phyloP scores from a whole-genome alignment of 257 asterid species.

The Fraxinus pennsylvanica region DNA sequence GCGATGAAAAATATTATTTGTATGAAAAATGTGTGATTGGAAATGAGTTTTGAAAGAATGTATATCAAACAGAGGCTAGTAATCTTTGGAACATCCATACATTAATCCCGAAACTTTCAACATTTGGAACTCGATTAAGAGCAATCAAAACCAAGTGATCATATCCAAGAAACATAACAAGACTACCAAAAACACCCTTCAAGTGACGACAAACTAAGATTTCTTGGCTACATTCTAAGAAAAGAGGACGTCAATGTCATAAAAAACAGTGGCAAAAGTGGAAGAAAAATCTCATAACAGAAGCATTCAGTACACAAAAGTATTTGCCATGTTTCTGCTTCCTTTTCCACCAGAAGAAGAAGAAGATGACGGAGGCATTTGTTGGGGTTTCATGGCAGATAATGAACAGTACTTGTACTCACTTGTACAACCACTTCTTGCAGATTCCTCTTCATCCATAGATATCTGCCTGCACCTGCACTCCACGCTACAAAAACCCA shows the following conservation, averaged over 20 bases:
- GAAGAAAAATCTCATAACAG: slow-evolving; percentile 12
- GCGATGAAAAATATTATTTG: too few relatives aligned
- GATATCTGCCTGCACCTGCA: slow-evolving; percentile 88
- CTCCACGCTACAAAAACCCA: slow-evolving; percentile 81
- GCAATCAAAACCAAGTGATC: neutral
- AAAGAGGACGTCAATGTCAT: slow-evolving; percentile 29
- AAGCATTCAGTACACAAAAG: slow-evolving; percentile 49
- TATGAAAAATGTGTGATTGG: too few relatives aligned
- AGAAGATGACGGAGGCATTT: slow-evolving; percentile 25
- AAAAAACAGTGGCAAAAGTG: slow-evolving; percentile 32
- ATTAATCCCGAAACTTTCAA: neutral
- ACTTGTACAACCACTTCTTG: slow-evolving; percentile 29
- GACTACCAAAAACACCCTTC: slow-evolving; percentile 35
- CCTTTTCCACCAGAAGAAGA: slow-evolving; percentile 35
- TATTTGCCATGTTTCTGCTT: slow-evolving; percentile 44
- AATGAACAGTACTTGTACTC: slow-evolving; percentile 46
- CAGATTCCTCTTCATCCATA: slow-evolving; percentile 78
- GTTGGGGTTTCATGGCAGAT: slow-evolving; percentile 36
- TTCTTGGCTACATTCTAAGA: slow-evolving; percentile 26
- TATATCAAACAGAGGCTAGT: neutral
- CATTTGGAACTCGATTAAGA: neutral
- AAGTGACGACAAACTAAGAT: neutral
- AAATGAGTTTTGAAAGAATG: too few relatives aligned
- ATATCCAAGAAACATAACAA: neutral
- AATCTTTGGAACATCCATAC: neutral